Conservation (phyloP, 306 rosid genomes). For the Castanea mollissima region DNA sequence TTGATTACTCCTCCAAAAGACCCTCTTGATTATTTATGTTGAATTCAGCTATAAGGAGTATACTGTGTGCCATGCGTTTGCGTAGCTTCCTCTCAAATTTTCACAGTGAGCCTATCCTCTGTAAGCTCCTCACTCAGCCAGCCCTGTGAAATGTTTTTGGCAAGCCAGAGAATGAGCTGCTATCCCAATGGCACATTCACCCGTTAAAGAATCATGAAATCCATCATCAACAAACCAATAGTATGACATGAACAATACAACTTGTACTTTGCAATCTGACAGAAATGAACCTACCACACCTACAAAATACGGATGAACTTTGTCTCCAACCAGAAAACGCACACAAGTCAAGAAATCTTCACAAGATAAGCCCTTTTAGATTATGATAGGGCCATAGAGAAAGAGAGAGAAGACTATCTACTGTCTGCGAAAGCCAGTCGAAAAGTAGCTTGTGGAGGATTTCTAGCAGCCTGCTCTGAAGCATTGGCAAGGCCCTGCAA, state of each 20-base stretch:
- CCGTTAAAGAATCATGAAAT: too few species aligned
- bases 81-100: too few species aligned
- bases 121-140: too few species aligned
- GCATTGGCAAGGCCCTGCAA: conserved; percentile 78
- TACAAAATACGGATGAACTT: background rate
- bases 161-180: too few species aligned
- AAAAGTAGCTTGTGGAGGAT: conserved; percentile 24
- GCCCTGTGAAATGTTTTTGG: too few species aligned
- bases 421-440: conserved; percentile 30
- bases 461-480: conserved; percentile 49
- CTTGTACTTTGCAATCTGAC: background rate
- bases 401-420: conserved; percentile 25
- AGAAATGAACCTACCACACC: background rate
- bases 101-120: too few species aligned
- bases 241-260: background rate
- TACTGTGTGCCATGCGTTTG: too few species aligned
- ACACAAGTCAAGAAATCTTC: background rate
- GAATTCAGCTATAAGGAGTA: too few species aligned
- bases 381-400: conserved; percentile 1
- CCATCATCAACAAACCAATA: background rate
- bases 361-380: conserved; percentile 13
- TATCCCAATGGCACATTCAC: too few species aligned
- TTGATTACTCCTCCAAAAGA: too few species aligned
- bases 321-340: background rate
- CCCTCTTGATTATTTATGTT: too few species aligned